These are phyloP conservation scores for Penicillium sclerotigenum DNA, from an alignment of 2,329 filamentous ascomycete genomes.

Conservation along the genomic window DNA sequence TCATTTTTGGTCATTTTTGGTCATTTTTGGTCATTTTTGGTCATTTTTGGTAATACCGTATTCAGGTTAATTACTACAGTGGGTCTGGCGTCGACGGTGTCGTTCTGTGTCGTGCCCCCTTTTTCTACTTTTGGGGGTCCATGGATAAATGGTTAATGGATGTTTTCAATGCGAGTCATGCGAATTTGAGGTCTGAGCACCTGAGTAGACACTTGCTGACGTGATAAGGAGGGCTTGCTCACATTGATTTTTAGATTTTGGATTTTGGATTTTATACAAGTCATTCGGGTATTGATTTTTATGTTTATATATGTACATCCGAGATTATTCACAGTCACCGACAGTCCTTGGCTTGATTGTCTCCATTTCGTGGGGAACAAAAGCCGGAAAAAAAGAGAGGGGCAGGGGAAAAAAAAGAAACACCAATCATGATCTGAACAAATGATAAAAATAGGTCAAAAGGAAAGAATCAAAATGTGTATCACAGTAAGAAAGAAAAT, in stretches of 20 bases:
- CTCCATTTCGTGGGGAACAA: neutral
- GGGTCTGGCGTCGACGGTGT: neutral
- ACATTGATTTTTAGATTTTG: neutral
- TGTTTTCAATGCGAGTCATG: neutral
- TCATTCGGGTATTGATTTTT: conserved; percentile 2
- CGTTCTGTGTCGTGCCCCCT: neutral
- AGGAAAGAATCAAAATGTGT: neutral
- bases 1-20: neutral
- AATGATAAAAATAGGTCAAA: neutral
- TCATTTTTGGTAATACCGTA: neutral
- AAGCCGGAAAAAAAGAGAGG: neutral
- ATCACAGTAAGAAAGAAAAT: neutral
- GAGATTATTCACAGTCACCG: neutral
- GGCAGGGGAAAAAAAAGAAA: neutral
- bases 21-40: neutral
- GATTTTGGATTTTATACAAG: neutral
- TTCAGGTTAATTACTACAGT: neutral
- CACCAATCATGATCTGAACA: conserved; percentile 4
- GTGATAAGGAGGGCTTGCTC: neutral
- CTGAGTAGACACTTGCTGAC: neutral
- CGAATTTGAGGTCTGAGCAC: neutral
- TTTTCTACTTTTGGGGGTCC: neutral
- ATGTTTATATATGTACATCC: conserved; percentile 8
- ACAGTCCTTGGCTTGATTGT: neutral
- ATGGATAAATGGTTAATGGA: neutral